These are phyloP conservation scores for Aegle marmelos DNA, from an alignment of 345 rosid genomes.

Conservation along the genomic window DNA sequence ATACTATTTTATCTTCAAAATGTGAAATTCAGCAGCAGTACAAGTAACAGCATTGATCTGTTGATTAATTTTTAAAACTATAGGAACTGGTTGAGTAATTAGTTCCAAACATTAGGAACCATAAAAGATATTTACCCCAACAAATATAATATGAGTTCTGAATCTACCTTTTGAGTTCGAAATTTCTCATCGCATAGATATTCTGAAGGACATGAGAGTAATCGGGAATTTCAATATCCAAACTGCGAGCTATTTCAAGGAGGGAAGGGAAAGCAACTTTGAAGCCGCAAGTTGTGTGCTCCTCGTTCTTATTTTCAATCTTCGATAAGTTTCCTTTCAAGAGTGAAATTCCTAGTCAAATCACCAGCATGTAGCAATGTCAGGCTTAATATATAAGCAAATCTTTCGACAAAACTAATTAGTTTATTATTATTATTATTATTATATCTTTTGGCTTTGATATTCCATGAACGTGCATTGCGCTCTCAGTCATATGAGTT, in stretches of 20 bases:
- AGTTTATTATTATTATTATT: no score
- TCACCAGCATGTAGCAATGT: background rate
- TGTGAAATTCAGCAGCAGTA: no score
- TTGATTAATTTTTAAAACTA: no score
- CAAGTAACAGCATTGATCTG: no score
- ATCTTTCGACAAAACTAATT: no score
- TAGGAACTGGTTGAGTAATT: no score
- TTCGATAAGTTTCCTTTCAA: conserved; percentile 52
- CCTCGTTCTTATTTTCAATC: conserved; percentile 61
- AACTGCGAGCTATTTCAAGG: conserved; percentile 50
- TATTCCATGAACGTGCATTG: no score
- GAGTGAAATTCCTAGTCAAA: conserved; percentile 52
- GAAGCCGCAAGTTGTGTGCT: conserved; percentile 91
- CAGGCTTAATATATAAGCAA: no score
- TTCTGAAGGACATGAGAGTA: conserved; percentile 50
- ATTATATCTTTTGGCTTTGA: conserved; percentile 24
- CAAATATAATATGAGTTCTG: background rate
- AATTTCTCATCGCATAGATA: conserved; percentile 52
- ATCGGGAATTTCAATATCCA: conserved; percentile 51
- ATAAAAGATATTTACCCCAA: no score
- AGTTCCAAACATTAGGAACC: background rate
- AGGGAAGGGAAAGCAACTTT: conserved; percentile 93
- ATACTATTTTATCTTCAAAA: no score
- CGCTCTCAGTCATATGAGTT: no score
- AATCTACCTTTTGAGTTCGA: conserved; percentile 70